These are phyloP conservation scores for Talaromyces piceae DNA, from an alignment of 2,329 filamentous ascomycete species.

Conservation along the genomic window DNA sequence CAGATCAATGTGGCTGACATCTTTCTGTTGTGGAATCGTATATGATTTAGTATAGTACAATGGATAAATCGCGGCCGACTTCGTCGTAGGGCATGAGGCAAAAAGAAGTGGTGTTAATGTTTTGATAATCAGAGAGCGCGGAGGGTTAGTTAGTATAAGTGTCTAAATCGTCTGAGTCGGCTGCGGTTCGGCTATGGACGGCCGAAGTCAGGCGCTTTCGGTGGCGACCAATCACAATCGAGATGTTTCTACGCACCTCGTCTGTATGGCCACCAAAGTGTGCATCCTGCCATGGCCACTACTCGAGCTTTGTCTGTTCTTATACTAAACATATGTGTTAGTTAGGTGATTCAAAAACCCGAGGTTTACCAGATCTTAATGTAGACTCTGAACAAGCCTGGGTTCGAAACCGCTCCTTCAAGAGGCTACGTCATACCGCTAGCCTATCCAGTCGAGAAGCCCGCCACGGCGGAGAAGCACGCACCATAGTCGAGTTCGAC, in stretches of 20 bases:
- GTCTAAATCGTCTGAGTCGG: neutral
- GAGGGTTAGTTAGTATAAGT: too few species aligned
- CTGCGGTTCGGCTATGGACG: constrained; percentile 8
- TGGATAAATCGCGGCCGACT: neutral
- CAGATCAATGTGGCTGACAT: constrained; percentile 14
- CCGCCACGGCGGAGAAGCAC: neutral
- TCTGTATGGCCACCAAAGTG: neutral
- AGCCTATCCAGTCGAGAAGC: neutral
- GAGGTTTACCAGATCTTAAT: neutral
- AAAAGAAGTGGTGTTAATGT: neutral
- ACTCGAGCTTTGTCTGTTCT: too few species aligned
- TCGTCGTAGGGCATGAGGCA: neutral
- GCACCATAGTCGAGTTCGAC: neutral
- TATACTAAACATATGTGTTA: neutral
- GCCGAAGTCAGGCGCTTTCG: constrained; percentile 9
- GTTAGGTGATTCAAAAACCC: neutral
- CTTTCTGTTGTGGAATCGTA: neutral
- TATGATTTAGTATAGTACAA: neutral
- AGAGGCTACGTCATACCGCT: constrained; percentile 6
- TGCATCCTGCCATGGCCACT: too few species aligned
- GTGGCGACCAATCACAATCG: constrained; percentile 28
- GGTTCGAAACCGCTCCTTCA: constrained; percentile 2
- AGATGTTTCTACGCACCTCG: constrained; percentile 31
- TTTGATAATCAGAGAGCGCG: constrained; percentile 3
- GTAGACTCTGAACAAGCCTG: constrained; percentile 1